Evolutionary conservation across 371 early-diverging fungal genomes (phyloP).

Genomic region (Rhizopus arrhizus): DNA sequence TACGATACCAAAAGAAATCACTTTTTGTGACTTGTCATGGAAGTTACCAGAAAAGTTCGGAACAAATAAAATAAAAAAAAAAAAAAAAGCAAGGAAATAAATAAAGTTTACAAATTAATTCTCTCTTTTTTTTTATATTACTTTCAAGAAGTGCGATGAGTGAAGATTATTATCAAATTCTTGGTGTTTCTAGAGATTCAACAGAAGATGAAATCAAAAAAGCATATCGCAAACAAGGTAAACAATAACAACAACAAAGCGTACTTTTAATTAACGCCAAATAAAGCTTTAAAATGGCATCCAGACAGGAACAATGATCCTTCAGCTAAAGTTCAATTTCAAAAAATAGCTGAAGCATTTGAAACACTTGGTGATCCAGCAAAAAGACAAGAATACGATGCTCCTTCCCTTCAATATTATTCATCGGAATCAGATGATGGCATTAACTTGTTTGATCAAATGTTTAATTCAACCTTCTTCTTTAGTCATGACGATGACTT

Average conservation of each 20-base stretch:
- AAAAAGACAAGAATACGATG: conserved; percentile 42
- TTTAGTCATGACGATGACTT: background rate
- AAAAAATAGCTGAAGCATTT: conserved; percentile 90
- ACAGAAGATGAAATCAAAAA: conserved; percentile 86
- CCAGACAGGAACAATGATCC: conserved; percentile 56
- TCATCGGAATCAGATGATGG: background rate
- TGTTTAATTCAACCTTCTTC: background rate
- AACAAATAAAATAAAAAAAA: background rate
- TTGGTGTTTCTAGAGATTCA: conserved; percentile 85
- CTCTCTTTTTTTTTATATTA: conserved; percentile 1
- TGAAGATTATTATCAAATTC: conserved; percentile 84
- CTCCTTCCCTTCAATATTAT: background rate
- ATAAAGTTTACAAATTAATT: conserved; percentile 1
- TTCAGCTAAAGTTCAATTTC: conserved; percentile 29
- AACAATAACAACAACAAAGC: too few species aligned
- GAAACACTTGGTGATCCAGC: conserved; percentile 94
- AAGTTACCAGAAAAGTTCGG: conserved; percentile 12
- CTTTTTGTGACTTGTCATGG: background rate
- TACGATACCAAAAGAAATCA: background rate
- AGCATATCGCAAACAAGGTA: conserved; percentile 85
- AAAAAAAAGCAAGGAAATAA: too few species aligned
- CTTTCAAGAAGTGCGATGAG: background rate
- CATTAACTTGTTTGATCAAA: background rate
- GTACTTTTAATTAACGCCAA: too few species aligned
- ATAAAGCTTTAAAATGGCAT: conserved; percentile 52